Percentiles rank a stretch among this genome's conserved stretches.
Conservation (phyloP, 2,329 filamentous ascomycete genomes). For the Rhynchosporium graminicola region DNA sequence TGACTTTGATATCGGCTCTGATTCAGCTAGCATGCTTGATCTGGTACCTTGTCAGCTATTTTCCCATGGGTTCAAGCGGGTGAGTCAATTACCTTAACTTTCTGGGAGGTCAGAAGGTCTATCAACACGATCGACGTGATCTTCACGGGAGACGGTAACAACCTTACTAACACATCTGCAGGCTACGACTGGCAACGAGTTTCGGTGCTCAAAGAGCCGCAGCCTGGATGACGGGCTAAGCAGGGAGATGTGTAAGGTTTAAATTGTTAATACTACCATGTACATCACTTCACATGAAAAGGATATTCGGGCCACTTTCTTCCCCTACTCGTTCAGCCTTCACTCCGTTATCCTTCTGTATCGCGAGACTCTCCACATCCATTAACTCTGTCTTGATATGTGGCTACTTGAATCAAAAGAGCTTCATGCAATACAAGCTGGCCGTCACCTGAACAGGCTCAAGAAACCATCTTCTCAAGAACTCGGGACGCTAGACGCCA, state of each 20-base stretch:
- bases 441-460: not conserved
- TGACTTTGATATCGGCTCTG: constrained; percentile 83
- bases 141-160: not conserved
- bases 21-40: constrained; percentile 79
- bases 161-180: not conserved
- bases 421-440: not conserved
- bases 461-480: not conserved
- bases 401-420: not conserved
- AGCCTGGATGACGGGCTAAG: constrained; percentile 80
- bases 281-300: not conserved
- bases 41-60: constrained; percentile 97
- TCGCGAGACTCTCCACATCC: not conserved
- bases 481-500: not conserved
- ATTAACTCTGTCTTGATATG: not conserved
- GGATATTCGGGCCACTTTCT: no score
- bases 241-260: not conserved
- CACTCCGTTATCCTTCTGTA: no score
- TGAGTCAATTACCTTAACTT: constrained; percentile 6
- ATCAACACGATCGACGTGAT: not conserved
- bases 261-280: not conserved
- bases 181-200: constrained; percentile 76
- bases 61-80: constrained; percentile 92
- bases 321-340: no score
- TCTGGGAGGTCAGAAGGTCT: not conserved
- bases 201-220: constrained; percentile 84